Base-by-base conservation (phyloP, 2,329 filamentous ascomycete genomes). In the Fusarium nurragi region DNA sequence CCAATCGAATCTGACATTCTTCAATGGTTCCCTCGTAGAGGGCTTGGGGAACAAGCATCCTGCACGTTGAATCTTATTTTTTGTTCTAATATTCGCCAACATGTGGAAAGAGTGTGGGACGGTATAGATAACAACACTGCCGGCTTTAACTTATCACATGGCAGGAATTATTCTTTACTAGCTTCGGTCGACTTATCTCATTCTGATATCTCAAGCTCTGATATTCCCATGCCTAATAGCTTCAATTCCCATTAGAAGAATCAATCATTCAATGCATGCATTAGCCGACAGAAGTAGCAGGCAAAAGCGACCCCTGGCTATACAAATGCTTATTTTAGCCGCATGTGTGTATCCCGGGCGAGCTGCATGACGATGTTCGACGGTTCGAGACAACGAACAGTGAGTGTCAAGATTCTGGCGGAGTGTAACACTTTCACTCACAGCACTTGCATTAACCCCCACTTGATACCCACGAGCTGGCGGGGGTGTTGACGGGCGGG, bases 371-470 rank as follows among this genome's bases (percentile, higher is more conserved):
- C 52, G 47, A 70, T 57, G 61, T 49, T 70, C 14, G 61, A 69
- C 54, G 55, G 60, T 43, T 71, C 36, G 61, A 71, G 61, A 59
- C 66, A 60, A 49, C 36, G 19, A 58, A 32, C 52, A 48, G 59
- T 66, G 53, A 64, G 61, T 58, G 41, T 61, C 53, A 41, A 38
- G 40, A 30, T 22, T 21, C 36, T 38, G 54, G 58, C 54, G 67
- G 65, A 64, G 54, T 23, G 47, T 36, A 56, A 57, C 57, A 54
- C 55, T 54, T n/a, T n/a, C 48, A 46, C 34, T 46, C 38, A 50
- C 58, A 69, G 68, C 70, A 72, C 70, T 70, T 52, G 70, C 70
- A 72, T 72, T 60, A 60, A 69, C 70, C 70, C 70, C 70, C 70
- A 72, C 70, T 58, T 48, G 45, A 39, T 56, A 54, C 41, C 70